Evolutionary conservation across 1,284 basidiomycete species (phyloP), one percentile per base, ranked within the genome.

Genomic region (Leccinum olivaceoglutinosum): DNA sequence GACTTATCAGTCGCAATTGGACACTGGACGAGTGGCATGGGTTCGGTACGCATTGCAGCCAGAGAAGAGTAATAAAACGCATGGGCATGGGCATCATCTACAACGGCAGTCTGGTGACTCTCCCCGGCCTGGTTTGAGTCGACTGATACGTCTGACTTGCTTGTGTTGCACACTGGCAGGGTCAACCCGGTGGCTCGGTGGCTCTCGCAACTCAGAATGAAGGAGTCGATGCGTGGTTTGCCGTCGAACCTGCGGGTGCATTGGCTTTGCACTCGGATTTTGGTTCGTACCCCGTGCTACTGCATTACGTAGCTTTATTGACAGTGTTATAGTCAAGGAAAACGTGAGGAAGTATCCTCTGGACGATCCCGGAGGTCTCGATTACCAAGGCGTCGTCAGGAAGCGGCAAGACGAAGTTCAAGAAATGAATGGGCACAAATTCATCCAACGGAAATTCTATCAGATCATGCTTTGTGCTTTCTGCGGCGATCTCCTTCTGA

Each of bases 401-500:
- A 98, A 98, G 80, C 93, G 94, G 74, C 98, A 98, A 80, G 96
- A 92, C 70, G 96, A 99, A 78, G 92, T 99, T 11, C 94, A 97
- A 78, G 96, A 98, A 78, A 98, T 98, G 93, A 99, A 99, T 74
- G 97, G 97, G 4, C 97, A 99, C 82, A 94, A 97, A 77, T 99
- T 99, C 74, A 85, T 99, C 60, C 93, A 95, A 72, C 87, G 90
- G 61, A 97, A 99, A 77, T 99, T 99, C 81, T 99, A 98, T 78
- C 96, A 98, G 77, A 88, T 97, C 73, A 97, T 99, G 81, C 86
- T 98, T 63, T 99, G 97, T 75, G 97, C 97, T 1, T 94, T 98
- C 75, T 99, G 97, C 80, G 91, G 89, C 77, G 96, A 99, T 72
- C 97, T 99, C 80, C 82, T 99, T 68, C 90, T 98, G 75, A 98